Evolutionary conservation across 768 basidiomycete species (phyloP).

Genomic region (Trichaptum fuscoviolaceum): DNA sequence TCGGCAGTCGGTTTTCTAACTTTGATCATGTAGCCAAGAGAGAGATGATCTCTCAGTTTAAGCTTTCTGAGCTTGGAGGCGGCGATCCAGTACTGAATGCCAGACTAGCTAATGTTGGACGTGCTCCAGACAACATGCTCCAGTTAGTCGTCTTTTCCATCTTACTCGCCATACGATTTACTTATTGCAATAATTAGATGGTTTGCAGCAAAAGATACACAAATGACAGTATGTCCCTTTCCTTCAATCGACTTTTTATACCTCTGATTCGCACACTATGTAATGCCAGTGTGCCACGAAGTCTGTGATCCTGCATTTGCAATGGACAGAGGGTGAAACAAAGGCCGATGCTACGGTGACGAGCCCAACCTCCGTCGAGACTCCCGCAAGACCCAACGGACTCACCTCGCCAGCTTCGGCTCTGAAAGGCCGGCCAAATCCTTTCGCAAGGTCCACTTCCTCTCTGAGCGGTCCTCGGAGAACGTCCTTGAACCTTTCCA

Average conservation of each 20-base stretch:
- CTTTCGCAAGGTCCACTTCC: slow-evolving; percentile 50
- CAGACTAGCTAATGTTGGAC: slow-evolving; percentile 71
- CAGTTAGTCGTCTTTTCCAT: slow-evolving; percentile 42
- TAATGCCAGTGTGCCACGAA: slow-evolving; percentile 77
- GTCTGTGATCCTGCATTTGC: slow-evolving; percentile 76
- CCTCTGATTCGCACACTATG: slow-evolving; percentile 1
- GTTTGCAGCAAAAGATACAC: slow-evolving; percentile 87
- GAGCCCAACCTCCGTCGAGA: slow-evolving; percentile 12
- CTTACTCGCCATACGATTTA: slow-evolving; percentile 2
- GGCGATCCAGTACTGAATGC: slow-evolving; percentile 60
- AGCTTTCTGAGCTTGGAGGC: slow-evolving; percentile 69
- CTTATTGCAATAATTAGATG: slow-evolving; percentile 44
- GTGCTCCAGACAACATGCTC: slow-evolving; percentile 82
- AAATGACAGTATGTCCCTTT: slow-evolving; percentile 68
- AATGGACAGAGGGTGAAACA: slow-evolving; percentile 67
- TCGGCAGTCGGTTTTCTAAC: not conserved
- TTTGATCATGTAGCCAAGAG: slow-evolving; percentile 39
- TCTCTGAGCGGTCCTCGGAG: slow-evolving; percentile 40
- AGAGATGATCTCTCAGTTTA: slow-evolving; percentile 93
- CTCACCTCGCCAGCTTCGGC: not conserved
- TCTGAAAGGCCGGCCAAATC: slow-evolving; percentile 9
- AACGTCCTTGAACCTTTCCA: slow-evolving; percentile 3
- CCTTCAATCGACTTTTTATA: not conserved
- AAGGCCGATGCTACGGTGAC: slow-evolving; percentile 15
- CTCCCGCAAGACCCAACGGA: not conserved